Evolutionary conservation across 192 early-diverging fungal species (phyloP).

Genomic region (Spinellus fusiger): DNA sequence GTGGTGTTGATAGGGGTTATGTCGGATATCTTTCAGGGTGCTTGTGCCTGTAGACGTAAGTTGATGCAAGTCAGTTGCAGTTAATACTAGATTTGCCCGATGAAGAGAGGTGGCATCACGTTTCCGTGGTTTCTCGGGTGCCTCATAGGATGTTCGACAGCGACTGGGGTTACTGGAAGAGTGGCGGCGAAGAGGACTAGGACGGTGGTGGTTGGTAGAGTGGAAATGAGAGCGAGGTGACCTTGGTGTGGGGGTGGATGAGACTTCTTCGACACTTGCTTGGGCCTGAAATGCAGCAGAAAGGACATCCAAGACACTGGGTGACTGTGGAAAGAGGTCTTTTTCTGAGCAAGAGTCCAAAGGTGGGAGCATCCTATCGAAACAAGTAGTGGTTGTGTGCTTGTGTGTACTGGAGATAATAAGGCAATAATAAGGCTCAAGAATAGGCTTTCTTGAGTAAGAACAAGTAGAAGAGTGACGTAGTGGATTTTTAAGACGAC

Average conservation of each 20-base stretch:
- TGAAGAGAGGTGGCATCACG: background rate
- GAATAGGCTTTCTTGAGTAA: no score
- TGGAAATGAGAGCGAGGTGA: background rate
- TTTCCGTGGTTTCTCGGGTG: background rate
- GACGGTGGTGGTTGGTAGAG: background rate
- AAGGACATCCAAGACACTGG: background rate
- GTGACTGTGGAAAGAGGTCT: background rate
- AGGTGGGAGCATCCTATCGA: no score
- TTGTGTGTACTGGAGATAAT: no score
- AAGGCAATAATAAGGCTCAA: no score
- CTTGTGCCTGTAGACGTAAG: background rate
- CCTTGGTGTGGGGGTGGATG: background rate
- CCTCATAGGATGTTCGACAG: background rate
- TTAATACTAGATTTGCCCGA: background rate
- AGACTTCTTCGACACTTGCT: background rate
- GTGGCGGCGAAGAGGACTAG: background rate
- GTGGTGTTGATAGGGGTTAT: background rate
- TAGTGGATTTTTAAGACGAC: no score
- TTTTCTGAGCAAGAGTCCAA: no score
- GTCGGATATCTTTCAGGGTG: background rate
- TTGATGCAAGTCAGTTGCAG: background rate
- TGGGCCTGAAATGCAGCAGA: background rate
- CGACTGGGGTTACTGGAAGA: background rate
- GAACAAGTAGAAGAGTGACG: no score
- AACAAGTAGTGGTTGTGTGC: no score